A percentile compares a stretch with the other conserved stretches of the same genome.
Conservation (phyloP, 192 early-diverging fungal genomes). For the Lobosporangium transversale region DNA sequence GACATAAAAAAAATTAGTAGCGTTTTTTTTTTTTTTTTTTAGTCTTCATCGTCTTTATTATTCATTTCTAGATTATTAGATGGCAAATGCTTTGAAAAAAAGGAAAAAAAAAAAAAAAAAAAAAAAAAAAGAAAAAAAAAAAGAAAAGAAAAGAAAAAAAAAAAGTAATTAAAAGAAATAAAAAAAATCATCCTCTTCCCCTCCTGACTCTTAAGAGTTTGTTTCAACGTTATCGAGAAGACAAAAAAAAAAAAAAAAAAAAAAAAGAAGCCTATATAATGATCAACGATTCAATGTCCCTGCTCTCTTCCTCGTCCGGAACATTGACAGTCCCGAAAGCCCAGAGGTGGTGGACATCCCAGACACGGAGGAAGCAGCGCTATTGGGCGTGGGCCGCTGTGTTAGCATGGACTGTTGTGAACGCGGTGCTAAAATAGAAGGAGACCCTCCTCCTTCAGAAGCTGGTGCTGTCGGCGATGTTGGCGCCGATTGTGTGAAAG, state of each 20-base stretch:
- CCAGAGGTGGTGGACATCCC: neutral
- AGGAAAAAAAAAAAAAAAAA: constrained; percentile 1
- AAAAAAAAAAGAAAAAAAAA: neutral
- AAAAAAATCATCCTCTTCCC: neutral
- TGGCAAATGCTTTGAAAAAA: too few relatives aligned
- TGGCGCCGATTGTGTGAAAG: too few relatives aligned
- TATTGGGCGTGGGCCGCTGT: too few relatives aligned
- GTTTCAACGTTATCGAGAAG: neutral
- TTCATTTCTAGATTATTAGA: too few relatives aligned
- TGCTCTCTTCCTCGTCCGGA: constrained; percentile 25
- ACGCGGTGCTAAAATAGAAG: neutral
- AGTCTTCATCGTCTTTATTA: too few relatives aligned
- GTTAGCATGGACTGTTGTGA: neutral
- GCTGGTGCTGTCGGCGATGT: too few relatives aligned
- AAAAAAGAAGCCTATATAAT: too few relatives aligned
- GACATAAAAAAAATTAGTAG: too few relatives aligned
- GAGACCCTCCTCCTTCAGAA: too few relatives aligned
- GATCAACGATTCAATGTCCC: constrained; percentile 19
- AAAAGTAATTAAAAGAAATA: neutral
- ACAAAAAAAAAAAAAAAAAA: too few relatives aligned
- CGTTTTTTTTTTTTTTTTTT: too few relatives aligned
- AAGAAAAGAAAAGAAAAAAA: neutral
- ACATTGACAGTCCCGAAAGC: constrained; percentile 12
- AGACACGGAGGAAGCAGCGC: neutral
- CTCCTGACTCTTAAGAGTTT: neutral